Percentiles rank a stretch among this genome's conserved stretches.
These are phyloP conservation scores for Acanthamoeba sp. DNA, from an alignment of 208 protist genomes.

Conservation along the genomic window DNA sequence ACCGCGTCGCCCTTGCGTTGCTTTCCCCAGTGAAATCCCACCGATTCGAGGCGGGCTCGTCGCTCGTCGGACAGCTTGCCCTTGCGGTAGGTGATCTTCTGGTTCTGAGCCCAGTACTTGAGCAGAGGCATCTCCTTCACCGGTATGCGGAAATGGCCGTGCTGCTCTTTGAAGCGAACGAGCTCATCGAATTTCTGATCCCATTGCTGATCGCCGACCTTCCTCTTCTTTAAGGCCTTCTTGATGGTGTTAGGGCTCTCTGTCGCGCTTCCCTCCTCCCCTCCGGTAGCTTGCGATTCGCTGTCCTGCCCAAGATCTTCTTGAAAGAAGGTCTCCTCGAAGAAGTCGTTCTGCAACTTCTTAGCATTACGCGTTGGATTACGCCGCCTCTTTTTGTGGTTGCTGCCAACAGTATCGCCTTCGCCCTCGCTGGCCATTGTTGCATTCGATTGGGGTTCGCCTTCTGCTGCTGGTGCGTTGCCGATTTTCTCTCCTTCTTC, in stretches of 20 bases:
- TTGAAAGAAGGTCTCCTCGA: neutral
- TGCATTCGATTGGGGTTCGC: too few species aligned
- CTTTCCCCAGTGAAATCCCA: constrained; percentile 35
- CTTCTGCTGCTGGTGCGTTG: too few species aligned
- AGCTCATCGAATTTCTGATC: constrained; percentile 65
- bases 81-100: constrained; percentile 63
- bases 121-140: constrained; percentile 46
- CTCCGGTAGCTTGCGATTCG: neutral
- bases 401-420: neutral
- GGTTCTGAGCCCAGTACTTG: constrained; percentile 72
- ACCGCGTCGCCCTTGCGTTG: neutral
- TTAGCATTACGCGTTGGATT: neutral
- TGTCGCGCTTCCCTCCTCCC: neutral
- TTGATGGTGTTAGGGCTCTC: neutral
- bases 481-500: neutral
- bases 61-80: constrained; percentile 58
- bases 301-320: neutral
- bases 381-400: neutral
- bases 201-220: constrained; percentile 32
- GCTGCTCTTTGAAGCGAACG: constrained; percentile 35
- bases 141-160: constrained; percentile 57
- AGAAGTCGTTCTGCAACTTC: neutral
- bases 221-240: constrained; percentile 48
- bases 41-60: neutral
- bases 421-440: neutral